Evolutionary conservation across 371 early-diverging fungal species (phyloP).

Genomic region (Apophysomyces elegans): DNA sequence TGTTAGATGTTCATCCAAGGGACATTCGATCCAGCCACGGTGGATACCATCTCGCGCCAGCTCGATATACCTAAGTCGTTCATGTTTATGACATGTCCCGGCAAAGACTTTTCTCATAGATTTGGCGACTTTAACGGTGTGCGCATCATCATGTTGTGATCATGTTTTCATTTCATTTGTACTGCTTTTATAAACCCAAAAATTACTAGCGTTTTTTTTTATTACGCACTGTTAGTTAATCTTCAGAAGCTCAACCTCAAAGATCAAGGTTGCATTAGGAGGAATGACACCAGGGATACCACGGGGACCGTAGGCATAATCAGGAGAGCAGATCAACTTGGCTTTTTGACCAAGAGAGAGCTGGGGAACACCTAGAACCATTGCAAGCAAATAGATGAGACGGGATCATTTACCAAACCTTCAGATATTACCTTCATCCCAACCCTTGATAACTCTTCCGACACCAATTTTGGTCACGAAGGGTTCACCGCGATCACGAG

Average conservation of each 20-base stretch:
- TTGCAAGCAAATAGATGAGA: not conserved
- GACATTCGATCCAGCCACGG: constrained; percentile 46
- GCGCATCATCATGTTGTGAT: constrained; percentile 49
- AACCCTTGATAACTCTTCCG: constrained; percentile 91
- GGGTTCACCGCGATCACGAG: constrained; percentile 77
- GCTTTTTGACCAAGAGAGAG: constrained; percentile 81
- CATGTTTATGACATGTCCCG: constrained; percentile 57
- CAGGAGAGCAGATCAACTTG: constrained; percentile 71
- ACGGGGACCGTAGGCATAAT: constrained; percentile 75
- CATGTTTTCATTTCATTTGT: constrained; percentile 14
- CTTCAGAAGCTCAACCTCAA: constrained; percentile 80
- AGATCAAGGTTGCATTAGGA: constrained; percentile 80
- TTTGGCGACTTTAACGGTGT: constrained; percentile 52
- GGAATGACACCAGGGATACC: constrained; percentile 82
- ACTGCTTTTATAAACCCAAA: not conserved
- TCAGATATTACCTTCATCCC: constrained; percentile 59
- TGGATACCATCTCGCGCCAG: constrained; percentile 49
- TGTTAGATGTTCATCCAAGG: constrained; percentile 47
- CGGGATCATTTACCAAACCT: not conserved
- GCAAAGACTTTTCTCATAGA: constrained; percentile 33
- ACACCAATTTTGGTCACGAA: constrained; percentile 87
- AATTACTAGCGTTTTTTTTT: not conserved
- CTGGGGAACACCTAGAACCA: constrained; percentile 75
- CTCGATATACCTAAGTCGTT: constrained; percentile 43
- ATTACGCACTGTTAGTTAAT: constrained; percentile 65